Evolutionary conservation across 768 basidiomycete genomes (phyloP).

Genomic region (Lentinula detonsa): DNA sequence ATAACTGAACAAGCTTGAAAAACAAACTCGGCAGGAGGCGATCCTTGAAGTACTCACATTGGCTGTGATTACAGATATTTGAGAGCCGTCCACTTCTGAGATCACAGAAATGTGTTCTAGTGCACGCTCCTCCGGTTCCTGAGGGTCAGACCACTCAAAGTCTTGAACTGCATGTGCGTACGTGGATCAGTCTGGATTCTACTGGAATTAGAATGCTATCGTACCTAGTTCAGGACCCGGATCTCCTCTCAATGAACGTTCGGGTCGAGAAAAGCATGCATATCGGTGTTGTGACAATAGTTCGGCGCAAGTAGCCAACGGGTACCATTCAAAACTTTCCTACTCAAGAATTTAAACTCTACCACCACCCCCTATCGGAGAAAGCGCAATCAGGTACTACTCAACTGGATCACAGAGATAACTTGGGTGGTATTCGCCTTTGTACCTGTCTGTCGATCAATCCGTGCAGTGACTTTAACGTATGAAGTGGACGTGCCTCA

Average conservation of each 20-base stretch:
- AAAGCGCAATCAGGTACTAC: not conserved
- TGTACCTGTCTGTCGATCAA: slow-evolving; percentile 42
- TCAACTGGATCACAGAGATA: slow-evolving; percentile 81
- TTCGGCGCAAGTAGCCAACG: slow-evolving; percentile 50
- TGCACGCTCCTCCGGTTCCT: not conserved
- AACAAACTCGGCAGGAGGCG: slow-evolving; percentile 7
- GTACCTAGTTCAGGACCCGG: slow-evolving; percentile 16
- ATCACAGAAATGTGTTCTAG: not conserved
- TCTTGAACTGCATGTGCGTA: not conserved
- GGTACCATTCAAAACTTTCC: slow-evolving; percentile 78
- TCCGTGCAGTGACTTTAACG: not conserved
- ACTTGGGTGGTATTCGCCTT: slow-evolving; percentile 88
- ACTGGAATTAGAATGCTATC: slow-evolving; percentile 5
- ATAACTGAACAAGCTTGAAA: slow-evolving; percentile 10
- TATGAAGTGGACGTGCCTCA: slow-evolving; percentile 36
- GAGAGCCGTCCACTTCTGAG: not conserved
- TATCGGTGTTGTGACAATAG: slow-evolving; percentile 66
- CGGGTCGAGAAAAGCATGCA: slow-evolving; percentile 62
- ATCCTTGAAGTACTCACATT: slow-evolving; percentile 11
- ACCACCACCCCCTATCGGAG: not conserved
- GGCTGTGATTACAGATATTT: not conserved
- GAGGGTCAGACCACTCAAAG: not conserved
- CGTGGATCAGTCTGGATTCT: not conserved
- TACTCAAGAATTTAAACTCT: slow-evolving; percentile 19
- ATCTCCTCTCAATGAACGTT: slow-evolving; percentile 38